Evolutionary conservation across 225 moss, liverwort and hornwort genomes (phyloP).

Genomic region (Sphagnum contortum): DNA sequence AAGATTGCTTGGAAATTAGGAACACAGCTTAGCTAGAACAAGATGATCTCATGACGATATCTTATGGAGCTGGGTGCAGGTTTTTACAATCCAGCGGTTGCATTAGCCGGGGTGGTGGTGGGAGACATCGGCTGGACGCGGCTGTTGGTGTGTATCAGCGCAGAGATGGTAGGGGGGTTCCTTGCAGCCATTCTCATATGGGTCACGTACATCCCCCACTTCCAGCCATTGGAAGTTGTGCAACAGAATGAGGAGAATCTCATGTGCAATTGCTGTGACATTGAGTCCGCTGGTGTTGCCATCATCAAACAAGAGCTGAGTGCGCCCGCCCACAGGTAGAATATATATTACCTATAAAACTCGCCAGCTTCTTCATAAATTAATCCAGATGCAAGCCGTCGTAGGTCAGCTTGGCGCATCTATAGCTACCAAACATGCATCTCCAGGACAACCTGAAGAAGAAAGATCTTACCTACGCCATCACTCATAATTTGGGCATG

Average conservation of each 20-base stretch:
- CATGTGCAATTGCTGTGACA: constrained; percentile 37
- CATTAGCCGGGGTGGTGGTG: constrained; percentile 36
- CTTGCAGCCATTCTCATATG: constrained; percentile 33
- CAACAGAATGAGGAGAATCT: constrained; percentile 6
- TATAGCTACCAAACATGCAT: too few relatives aligned
- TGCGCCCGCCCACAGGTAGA: constrained; percentile 27
- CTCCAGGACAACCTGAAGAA: too few relatives aligned
- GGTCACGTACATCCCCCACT: constrained; percentile 40
- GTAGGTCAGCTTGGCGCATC: too few relatives aligned
- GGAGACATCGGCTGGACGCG: constrained; percentile 23
- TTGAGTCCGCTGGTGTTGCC: constrained; percentile 37
- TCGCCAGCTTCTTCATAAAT: too few relatives aligned
- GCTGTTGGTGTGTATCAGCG: constrained; percentile 14
- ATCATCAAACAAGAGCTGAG: constrained; percentile 52
- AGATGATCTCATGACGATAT: too few relatives aligned
- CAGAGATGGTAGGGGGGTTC: constrained; percentile 33
- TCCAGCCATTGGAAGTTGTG: constrained; percentile 34
- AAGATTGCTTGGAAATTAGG: too few relatives aligned
- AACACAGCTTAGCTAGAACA: too few relatives aligned
- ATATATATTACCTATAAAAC: too few relatives aligned
- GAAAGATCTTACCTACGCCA: too few relatives aligned
- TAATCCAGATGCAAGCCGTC: too few relatives aligned
- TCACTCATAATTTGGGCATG: too few relatives aligned
- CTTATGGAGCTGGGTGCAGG: constrained; percentile 8
- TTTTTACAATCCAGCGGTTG: constrained; percentile 31